phyloP scores from a whole-genome alignment of 169 alveolate species.

The Eimeria falciformis region DNA sequence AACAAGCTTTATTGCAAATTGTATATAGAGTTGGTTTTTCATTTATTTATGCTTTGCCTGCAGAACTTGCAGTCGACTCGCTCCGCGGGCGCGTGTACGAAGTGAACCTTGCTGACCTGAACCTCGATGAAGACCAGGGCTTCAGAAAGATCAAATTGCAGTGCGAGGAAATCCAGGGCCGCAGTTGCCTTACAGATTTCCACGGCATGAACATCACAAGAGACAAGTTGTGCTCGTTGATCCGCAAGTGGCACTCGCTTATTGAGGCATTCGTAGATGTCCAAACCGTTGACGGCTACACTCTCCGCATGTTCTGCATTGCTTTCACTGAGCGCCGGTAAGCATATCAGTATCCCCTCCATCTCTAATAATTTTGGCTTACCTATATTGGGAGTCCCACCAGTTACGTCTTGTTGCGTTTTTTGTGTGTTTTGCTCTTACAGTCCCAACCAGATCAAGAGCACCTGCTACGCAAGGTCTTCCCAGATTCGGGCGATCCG shows the following conservation, averaged over 20 bases:
- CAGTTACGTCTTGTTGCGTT: too few species aligned
- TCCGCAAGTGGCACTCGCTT: constrained; percentile 97
- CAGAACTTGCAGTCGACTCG: constrained; percentile 94
- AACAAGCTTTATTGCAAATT: too few species aligned
- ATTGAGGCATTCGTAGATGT: constrained; percentile 98
- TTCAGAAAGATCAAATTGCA: constrained; percentile 96
- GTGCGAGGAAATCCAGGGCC: constrained; percentile 95
- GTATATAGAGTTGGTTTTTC: too few species aligned
- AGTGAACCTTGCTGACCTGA: constrained; percentile 97
- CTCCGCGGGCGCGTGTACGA: constrained; percentile 97
- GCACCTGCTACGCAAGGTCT: constrained; percentile 97
- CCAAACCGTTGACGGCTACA: constrained; percentile 97
- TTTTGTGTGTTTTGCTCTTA: neutral
- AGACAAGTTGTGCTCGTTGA: constrained; percentile 96
- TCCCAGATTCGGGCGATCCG: constrained; percentile 96
- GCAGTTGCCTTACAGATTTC: constrained; percentile 96
- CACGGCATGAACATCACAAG: constrained; percentile 98
- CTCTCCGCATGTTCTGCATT: constrained; percentile 97
- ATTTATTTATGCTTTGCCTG: constrained; percentile 80
- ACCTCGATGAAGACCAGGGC: constrained; percentile 96
- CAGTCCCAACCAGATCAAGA: constrained; percentile 95
- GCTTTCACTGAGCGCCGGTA: constrained; percentile 96
- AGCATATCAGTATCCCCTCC: too few species aligned
- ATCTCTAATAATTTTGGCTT: too few species aligned
- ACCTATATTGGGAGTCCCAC: too few species aligned